Evolutionary conservation across 2,329 filamentous ascomycete genomes (phyloP).

Genomic region (Kalmusia sp.): DNA sequence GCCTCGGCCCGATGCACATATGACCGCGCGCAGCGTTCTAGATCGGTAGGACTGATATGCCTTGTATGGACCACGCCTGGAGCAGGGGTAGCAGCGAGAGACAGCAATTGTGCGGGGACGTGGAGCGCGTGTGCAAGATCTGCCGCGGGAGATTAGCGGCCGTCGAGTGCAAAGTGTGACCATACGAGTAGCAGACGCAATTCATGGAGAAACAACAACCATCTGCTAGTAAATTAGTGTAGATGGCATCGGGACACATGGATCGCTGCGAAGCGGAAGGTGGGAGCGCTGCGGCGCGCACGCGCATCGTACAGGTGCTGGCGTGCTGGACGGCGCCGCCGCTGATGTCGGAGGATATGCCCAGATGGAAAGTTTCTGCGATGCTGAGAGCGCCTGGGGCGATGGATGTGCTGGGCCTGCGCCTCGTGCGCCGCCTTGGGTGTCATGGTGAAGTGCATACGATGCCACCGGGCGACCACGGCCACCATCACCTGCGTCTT

Average conservation of each 20-base stretch:
- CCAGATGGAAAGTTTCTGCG: not conserved
- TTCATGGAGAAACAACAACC: not conserved
- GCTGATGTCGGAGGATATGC: not conserved
- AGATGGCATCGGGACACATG: not conserved
- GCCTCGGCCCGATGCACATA: not conserved
- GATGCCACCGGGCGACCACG: too few relatives aligned
- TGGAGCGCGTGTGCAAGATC: slow-evolving; percentile 3
- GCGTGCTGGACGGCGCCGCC: not conserved
- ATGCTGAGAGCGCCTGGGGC: too few relatives aligned
- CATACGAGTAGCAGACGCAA: not conserved
- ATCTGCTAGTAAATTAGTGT: not conserved
- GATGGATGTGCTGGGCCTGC: too few relatives aligned
- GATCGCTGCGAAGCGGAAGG: not conserved
- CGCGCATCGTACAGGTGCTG: slow-evolving; percentile 5
- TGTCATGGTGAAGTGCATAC: not conserved
- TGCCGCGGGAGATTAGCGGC: slow-evolving; percentile 2
- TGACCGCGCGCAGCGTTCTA: slow-evolving; percentile 1
- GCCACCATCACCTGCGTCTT: too few relatives aligned
- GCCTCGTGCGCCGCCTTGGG: too few relatives aligned
- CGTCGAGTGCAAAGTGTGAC: not conserved
- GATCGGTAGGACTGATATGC: not conserved
- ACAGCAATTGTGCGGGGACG: not conserved
- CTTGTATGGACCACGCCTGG: not conserved
- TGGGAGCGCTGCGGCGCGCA: not conserved
- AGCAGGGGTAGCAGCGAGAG: too few relatives aligned